Evolutionary conservation across 257 asterid species (phyloP), one percentile per base, ranked within the genome.

Genomic region (Lycium ferocissimum): DNA sequence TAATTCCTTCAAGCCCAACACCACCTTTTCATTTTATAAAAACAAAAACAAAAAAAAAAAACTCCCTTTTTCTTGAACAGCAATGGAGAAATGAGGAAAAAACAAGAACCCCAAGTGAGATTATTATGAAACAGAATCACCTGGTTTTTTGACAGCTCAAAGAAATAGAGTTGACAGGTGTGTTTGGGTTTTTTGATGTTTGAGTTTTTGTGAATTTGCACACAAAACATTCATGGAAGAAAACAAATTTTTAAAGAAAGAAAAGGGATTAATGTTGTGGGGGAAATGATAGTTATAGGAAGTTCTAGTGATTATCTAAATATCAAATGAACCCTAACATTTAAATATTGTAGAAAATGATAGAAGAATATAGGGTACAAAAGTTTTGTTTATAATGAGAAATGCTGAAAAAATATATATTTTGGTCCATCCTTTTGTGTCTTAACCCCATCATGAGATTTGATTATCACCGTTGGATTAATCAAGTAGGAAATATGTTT

Each of bases 141-240:
- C 81, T 76, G 82, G 15, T 76, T 5, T 49, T 76, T 49, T 76
- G 82, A 76, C 82, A 76, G 82, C 82, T 76, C 47, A 76, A 51
- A 51, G 9, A 76, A 76, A 76, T 76, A 7, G 12, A 12, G 63
- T 7, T 76, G 82, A 76, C 63, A 76, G 47, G 82, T 76, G 82
- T 76, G 17, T 51, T 73, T 69, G n/a, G 81, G 20, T 4, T 73
- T 51, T 76, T 76, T 76, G 82, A 76, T 76, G 63, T 76, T 14
- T 76, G 12, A 76, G 82, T 37, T 76, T 51, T 1, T 76, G 63
- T 26, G 63, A 76, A 51, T 51, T 76, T 51, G 63, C 13, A 51
- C 22, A 22, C 22, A 51, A 76, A 51, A 76, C 62, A 49, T 76
- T 76, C 63, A 20, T 51, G 63, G 63, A 40, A 76, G 58, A 76